Base-by-base conservation (phyloP, 768 basidiomycete genomes). In the Mycena galericulata region DNA sequence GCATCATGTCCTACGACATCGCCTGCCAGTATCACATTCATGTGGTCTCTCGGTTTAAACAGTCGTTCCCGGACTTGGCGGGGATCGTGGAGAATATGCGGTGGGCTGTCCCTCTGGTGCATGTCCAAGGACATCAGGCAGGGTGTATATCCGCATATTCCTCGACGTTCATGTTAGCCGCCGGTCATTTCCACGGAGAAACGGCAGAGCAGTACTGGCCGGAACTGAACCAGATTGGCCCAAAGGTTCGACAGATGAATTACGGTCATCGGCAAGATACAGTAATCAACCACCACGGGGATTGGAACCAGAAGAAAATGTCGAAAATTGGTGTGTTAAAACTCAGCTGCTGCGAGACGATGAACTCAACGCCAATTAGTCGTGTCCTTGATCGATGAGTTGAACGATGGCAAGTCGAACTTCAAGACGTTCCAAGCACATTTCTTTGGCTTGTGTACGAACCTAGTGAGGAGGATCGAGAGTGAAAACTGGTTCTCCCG, bases 301-400 rank as follows among this genome's bases (percentile, higher is more conserved):
- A 67, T 49, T 72, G 72, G 75, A 77, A 77, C 56, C 72, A 61
- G 65, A 58, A 53, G 34, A 75, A 73, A 53, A 67, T 36, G 49
- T 24, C 34, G 30, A 55, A 40, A 36, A 17, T 41, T 22, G 36
- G 57, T 60, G 22, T 3, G 45, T 26, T n/a, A n/a, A n/a, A n/a
- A n/a, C n/a, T n/a, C n/a, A n/a, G n/a, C n/a, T n/a, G n/a, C n/a
- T n/a, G n/a, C n/a, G n/a, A n/a, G n/a, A n/a, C n/a, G n/a, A n/a
- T n/a, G n/a, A n/a, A n/a, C n/a, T n/a, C n/a, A n/a, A n/a, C n/a
- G n/a, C n/a, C 4, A 15, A n/a, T 29, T 40, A 49, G 47, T 32
- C 5, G 46, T 27, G 2, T 1, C 41, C 27, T 18, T n/a, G 11
- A 4, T 22, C 51, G 51, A 36, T 12, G 17, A 54, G 29, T 36